A percentile compares a stretch with the other conserved stretches of the same genome.
phyloP scores from a whole-genome alignment of 208 protist genomes.

The Trichomonas vaginalis region DNA sequence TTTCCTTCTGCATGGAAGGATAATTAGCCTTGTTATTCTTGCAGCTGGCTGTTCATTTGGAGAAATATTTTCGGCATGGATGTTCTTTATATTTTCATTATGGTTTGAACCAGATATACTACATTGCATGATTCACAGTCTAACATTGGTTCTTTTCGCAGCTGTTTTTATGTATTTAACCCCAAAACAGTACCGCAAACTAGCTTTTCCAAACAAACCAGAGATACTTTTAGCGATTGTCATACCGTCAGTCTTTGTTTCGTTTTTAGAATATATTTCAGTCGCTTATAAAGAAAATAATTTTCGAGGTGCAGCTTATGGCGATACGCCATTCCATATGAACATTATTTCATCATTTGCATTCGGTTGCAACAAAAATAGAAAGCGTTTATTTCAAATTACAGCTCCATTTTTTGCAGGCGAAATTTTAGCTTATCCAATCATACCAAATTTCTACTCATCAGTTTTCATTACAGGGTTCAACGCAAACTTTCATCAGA shows the following conservation, averaged over 20 bases:
- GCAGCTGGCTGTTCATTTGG: neutral
- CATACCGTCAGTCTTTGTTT: neutral
- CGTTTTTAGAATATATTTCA: neutral
- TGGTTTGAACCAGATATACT: neutral
- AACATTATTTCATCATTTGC: slow-evolving; percentile 9
- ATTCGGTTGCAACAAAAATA: neutral
- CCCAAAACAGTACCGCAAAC: neutral
- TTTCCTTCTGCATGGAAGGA: neutral
- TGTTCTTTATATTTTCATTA: neutral
- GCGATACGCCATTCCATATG: neutral
- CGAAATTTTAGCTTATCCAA: neutral
- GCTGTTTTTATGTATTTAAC: neutral
- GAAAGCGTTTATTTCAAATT: neutral
- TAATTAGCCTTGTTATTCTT: neutral
- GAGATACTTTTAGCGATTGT: neutral
- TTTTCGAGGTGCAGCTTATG: neutral
- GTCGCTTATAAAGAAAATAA: neutral
- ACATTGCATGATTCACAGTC: neutral
- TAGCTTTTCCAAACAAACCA: neutral
- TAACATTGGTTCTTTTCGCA: neutral
- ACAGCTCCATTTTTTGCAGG: neutral
- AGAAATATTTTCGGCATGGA: neutral
- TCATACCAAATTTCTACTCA: neutral
- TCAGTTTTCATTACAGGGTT: neutral
- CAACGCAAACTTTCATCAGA: neutral